Percentiles rank a stretch among this genome's conserved stretches.
Conservation (phyloP, 225 moss, liverwort and hornwort species). For the Pleurozium schreberi region DNA sequence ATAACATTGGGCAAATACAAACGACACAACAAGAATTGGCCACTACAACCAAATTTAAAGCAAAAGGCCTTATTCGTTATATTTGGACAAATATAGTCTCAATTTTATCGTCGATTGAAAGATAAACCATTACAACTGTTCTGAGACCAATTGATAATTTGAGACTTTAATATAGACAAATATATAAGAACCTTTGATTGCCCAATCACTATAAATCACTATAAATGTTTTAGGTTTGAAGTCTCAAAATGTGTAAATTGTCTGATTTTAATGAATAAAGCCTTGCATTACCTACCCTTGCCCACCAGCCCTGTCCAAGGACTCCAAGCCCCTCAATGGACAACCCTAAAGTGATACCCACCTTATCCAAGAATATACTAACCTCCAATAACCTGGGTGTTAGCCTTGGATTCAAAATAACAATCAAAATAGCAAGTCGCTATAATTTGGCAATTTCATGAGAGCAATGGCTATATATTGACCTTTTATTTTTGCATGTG, state of each 20-base stretch:
- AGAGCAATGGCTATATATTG: rapidly evolving
- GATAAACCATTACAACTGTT: no score
- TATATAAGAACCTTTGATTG: no score
- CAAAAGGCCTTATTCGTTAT: no score
- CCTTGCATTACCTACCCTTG: no score
- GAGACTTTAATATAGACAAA: no score
- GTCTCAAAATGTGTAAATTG: no score
- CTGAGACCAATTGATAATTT: no score
- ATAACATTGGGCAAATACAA: rapidly evolving
- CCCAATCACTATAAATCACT: no score
- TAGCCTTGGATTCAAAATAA: background rate
- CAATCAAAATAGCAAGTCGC: background rate
- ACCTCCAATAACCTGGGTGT: rapidly evolving
- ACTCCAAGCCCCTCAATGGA: background rate
- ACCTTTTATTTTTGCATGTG: background rate
- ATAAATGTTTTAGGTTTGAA: no score
- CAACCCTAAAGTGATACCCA: background rate
- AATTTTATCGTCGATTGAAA: no score
- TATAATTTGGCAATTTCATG: background rate
- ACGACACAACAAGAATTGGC: rapidly evolving
- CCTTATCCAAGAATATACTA: background rate
- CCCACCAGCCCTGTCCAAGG: background rate
- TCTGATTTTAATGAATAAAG: no score
- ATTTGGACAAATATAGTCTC: no score
- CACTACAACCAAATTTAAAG: background rate